Evolutionary conservation across 2,329 filamentous ascomycete genomes (phyloP).

Genomic region (Coniochaeta hoffmannii): DNA sequence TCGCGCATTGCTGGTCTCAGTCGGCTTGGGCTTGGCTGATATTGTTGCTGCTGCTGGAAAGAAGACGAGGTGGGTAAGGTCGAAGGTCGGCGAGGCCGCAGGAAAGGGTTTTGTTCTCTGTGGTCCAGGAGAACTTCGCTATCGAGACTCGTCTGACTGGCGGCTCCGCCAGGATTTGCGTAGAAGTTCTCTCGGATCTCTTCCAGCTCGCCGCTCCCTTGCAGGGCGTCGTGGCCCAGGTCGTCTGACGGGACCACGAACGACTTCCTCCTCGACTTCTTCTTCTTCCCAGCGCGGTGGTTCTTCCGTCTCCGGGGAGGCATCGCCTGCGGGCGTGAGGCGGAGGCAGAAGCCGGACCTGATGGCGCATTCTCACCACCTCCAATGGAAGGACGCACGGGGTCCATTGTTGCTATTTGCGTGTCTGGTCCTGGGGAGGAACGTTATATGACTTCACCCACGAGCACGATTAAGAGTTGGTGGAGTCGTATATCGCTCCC

Average conservation of each 20-base stretch:
- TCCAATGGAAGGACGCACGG: not conserved
- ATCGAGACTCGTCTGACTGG: constrained; percentile 81
- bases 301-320: constrained; percentile 55
- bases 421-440: too few species aligned
- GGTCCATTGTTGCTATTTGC: not conserved
- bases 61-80: constrained; percentile 29
- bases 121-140: constrained; percentile 86
- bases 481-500: too few species aligned
- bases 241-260: constrained; percentile 63
- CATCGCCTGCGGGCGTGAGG: constrained; percentile 38
- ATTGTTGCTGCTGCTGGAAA: constrained; percentile 26
- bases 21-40: constrained; percentile 10
- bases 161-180: constrained; percentile 43
- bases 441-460: too few species aligned
- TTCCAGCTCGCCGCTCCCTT: constrained; percentile 25
- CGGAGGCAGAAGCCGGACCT: not conserved
- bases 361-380: not conserved
- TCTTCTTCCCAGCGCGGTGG: constrained; percentile 62
- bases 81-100: constrained; percentile 58
- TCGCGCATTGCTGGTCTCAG: constrained; percentile 21
- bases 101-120: constrained; percentile 53
- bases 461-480: too few species aligned
- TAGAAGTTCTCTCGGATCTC: constrained; percentile 37
- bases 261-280: constrained; percentile 62
- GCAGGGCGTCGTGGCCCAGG: constrained; percentile 22